Evolutionary conservation across 2,329 filamentous ascomycete species (phyloP).

Genomic region (Ceratocystis variospora): DNA sequence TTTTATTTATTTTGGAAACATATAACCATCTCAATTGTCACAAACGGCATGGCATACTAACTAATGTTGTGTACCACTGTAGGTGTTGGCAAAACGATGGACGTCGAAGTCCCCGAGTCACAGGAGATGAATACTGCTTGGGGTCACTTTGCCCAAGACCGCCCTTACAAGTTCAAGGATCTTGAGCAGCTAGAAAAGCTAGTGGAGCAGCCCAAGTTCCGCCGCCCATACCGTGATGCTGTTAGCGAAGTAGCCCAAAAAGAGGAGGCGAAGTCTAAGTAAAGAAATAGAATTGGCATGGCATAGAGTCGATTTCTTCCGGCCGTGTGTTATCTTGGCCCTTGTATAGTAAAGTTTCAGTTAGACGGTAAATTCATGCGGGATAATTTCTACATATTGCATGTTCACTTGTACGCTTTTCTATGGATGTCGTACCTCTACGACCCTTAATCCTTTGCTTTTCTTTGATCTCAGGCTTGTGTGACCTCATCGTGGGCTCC

Average conservation of each 20-base stretch:
- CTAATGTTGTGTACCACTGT: neutral
- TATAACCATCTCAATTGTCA: neutral
- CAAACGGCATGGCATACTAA: neutral
- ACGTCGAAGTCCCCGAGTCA: slow-evolving; percentile 15
- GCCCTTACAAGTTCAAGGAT: slow-evolving; percentile 18
- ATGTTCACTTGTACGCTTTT: neutral
- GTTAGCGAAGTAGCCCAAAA: neutral
- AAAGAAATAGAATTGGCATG: neutral
- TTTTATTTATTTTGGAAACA: too few relatives aligned
- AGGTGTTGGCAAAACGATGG: slow-evolving; percentile 19
- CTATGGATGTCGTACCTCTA: neutral
- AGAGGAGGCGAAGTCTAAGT: neutral
- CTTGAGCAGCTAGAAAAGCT: slow-evolving; percentile 16
- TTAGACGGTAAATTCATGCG: neutral
- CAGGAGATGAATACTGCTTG: slow-evolving; percentile 15
- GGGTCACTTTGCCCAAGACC: slow-evolving; percentile 19
- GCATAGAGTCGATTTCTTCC: neutral
- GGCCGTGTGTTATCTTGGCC: neutral
- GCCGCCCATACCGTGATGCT: slow-evolving; percentile 17
- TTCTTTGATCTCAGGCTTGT: neutral
- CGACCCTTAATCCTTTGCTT: neutral
- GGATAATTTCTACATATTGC: neutral
- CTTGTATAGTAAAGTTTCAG: slow-evolving; percentile 1
- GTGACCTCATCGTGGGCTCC: neutral
- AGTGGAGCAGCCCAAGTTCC: slow-evolving; percentile 17